These are phyloP conservation scores for Leptomonas seymouri DNA, from an alignment of 208 protist genomes.

Conservation along the genomic window DNA sequence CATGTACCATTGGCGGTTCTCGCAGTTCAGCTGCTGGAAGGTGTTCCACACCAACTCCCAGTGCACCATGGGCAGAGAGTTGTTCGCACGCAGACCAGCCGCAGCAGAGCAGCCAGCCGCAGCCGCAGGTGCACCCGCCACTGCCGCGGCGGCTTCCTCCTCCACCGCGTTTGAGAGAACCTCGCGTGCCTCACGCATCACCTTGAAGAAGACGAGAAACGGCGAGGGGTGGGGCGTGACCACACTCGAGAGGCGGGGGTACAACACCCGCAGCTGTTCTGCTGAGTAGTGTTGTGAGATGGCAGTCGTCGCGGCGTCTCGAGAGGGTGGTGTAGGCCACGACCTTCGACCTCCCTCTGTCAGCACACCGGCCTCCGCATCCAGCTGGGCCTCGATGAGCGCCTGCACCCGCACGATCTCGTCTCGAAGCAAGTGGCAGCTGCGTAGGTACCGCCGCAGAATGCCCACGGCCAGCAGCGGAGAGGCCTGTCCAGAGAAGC, in stretches of 20 bases:
- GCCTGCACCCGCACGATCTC: constrained; percentile 35
- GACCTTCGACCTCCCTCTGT: background rate
- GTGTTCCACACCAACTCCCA: constrained; percentile 80
- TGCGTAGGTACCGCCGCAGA: constrained; percentile 69
- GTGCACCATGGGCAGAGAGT: constrained; percentile 75
- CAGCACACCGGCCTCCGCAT: constrained; percentile 2
- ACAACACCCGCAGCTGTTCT: background rate
- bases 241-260: constrained; percentile 20
- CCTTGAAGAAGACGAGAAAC: constrained; percentile 81
- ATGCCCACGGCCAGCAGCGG: constrained; percentile 76
- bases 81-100: constrained; percentile 5
- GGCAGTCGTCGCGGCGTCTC: background rate
- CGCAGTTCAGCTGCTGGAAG: constrained; percentile 80
- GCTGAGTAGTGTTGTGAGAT: background rate
- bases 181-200: constrained; percentile 71
- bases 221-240: constrained; percentile 61
- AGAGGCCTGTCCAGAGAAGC: constrained; percentile 62
- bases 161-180: constrained; percentile 39
- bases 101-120: background rate
- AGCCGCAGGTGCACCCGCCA: too few relatives aligned
- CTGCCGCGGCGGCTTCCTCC: constrained; percentile 11
- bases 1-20: constrained; percentile 65
- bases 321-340: too few relatives aligned
- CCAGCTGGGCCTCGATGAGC: constrained; percentile 27
- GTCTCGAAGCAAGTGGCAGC: constrained; percentile 48